Percentiles rank a stretch among this genome's conserved stretches.
phyloP scores from a whole-genome alignment of 257 asterid genomes.

The Ehretia macrophylla region DNA sequence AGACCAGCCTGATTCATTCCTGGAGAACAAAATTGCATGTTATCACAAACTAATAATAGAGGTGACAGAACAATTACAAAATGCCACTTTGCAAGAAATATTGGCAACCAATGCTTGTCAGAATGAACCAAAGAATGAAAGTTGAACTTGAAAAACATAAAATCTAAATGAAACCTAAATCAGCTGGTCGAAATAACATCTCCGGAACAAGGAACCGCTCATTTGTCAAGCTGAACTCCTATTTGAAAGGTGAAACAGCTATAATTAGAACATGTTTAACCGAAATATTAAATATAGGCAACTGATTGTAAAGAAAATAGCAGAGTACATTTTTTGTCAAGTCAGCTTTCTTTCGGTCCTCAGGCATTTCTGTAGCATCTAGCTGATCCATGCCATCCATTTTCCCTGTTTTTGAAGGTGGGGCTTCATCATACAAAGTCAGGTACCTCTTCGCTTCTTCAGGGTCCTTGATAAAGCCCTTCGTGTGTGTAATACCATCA shows the following conservation, averaged over 20 bases:
- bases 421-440: conserved; percentile 32
- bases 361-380: conserved; percentile 31
- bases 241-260: conserved; percentile 19
- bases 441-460: conserved; percentile 66
- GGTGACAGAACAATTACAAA: background rate
- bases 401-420: conserved; percentile 24
- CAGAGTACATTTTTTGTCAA: conserved; percentile 56
- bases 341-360: conserved; percentile 48
- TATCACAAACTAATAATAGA: background rate
- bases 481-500: conserved; percentile 74
- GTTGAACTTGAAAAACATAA: conserved; percentile 7
- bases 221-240: conserved; percentile 90
- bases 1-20: conserved; percentile 98
- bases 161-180: conserved; percentile 55
- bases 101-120: too few species aligned
- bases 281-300: background rate
- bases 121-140: background rate
- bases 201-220: conserved; percentile 96
- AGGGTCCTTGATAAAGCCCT: conserved; percentile 72
- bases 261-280: conserved; percentile 1
- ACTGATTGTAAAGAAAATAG: conserved; percentile 12
- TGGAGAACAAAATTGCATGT: conserved; percentile 18
- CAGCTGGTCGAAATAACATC: conserved; percentile 95
- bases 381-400: conserved; percentile 29
- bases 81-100: too few species aligned